Conservation (phyloP, 2,329 filamentous ascomycete species). For the Colletotrichum incanum region DNA sequence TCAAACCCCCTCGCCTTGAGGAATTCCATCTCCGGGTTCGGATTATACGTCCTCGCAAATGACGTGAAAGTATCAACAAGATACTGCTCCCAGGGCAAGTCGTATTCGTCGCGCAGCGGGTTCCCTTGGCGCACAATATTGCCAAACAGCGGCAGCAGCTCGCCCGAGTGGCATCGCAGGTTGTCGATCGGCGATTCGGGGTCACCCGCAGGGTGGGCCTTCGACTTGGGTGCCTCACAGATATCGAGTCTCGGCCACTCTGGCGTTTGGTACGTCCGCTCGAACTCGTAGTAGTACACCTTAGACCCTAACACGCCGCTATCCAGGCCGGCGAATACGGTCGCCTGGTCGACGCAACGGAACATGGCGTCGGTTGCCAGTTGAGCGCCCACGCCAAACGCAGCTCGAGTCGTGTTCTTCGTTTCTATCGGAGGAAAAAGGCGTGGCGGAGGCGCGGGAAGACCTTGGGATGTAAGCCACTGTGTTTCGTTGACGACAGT, state of each 20-base stretch:
- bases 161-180: constrained; percentile 65
- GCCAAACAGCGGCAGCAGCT: constrained; percentile 61
- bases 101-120: constrained; percentile 57
- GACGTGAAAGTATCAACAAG: constrained; percentile 60
- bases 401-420: constrained; percentile 65
- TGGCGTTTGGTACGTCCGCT: constrained; percentile 68
- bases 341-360: constrained; percentile 73
- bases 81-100: constrained; percentile 40
- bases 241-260: constrained; percentile 69
- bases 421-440: constrained; percentile 67
- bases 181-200: constrained; percentile 51
- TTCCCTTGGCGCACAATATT: constrained; percentile 52
- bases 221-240: constrained; percentile 56
- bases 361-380: constrained; percentile 73
- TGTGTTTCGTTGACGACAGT: constrained; percentile 54
- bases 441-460: constrained; percentile 51
- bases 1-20: constrained; percentile 46
- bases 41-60: constrained; percentile 61
- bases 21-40: constrained; percentile 60
- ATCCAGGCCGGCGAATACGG: constrained; percentile 64
- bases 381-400: constrained; percentile 69
- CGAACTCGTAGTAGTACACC: constrained; percentile 73
- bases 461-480: constrained; percentile 54
- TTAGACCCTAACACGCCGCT: constrained; percentile 60
- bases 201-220: constrained; percentile 59